Evolutionary conservation across 345 rosid genomes (phyloP).

Genomic region (Murraya paniculata): DNA sequence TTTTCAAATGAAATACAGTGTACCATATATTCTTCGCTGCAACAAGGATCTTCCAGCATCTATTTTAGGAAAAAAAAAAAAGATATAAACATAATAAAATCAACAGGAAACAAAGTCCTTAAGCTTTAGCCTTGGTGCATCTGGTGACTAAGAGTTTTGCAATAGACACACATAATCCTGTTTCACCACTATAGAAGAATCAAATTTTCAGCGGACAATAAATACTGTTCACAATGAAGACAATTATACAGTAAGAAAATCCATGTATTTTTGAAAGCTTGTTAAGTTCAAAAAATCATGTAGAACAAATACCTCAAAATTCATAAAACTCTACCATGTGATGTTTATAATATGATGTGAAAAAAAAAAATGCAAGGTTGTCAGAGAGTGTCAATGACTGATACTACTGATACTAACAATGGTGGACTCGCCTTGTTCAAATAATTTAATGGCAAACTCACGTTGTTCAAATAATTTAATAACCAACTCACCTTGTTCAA

Average conservation of each 20-base stretch:
- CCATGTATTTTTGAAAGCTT: neutral
- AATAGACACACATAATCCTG: neutral
- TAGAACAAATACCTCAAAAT: neutral
- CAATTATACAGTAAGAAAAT: neutral
- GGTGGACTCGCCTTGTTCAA: conserved; percentile 55
- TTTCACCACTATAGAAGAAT: neutral
- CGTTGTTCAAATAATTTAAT: conserved; percentile 80
- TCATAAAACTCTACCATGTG: neutral
- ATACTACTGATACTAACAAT: neutral
- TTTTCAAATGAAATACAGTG: neutral
- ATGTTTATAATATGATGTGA: neutral
- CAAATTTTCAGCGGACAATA: neutral
- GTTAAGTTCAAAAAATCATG: neutral
- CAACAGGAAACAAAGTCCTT: neutral
- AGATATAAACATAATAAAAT: neutral
- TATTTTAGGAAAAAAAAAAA: neutral
- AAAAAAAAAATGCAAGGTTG: neutral
- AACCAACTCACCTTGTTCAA: conserved; percentile 63
- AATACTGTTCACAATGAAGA: neutral
- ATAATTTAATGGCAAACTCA: conserved; percentile 45
- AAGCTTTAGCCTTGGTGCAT: neutral
- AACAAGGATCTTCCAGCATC: neutral
- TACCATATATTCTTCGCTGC: neutral
- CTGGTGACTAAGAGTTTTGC: neutral
- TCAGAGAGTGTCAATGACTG: neutral